These are phyloP conservation scores for Ascochyta lentis DNA, from an alignment of 2,329 filamentous ascomycete species.

Conservation along the genomic window DNA sequence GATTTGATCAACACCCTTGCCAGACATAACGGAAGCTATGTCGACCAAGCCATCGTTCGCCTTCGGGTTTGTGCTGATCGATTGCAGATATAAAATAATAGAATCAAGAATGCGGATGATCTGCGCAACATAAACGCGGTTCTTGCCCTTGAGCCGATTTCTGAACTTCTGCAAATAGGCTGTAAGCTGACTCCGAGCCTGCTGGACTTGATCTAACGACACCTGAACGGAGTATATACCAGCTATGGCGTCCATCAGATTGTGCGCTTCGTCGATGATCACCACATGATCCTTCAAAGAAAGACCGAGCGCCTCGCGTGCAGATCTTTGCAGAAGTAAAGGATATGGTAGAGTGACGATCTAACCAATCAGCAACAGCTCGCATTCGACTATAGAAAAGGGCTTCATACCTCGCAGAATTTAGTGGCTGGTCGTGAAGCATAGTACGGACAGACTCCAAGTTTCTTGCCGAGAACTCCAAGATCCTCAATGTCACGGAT, in stretches of 20 bases:
- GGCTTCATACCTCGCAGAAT: conserved; percentile 67
- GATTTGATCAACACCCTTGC: conserved; percentile 92
- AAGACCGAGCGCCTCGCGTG: conserved; percentile 84
- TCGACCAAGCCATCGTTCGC: conserved; percentile 71
- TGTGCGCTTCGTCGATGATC: conserved; percentile 97
- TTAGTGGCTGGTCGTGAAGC: conserved; percentile 86
- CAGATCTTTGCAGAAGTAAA: conserved; percentile 82
- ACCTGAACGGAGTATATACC: conserved; percentile 84
- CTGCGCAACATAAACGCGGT: conserved; percentile 89
- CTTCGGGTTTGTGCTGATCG: conserved; percentile 50
- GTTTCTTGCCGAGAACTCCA: conserved; percentile 74
- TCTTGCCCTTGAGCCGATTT: conserved; percentile 86
- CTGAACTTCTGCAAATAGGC: conserved; percentile 87
- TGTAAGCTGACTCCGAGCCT: conserved; percentile 76
- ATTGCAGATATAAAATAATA: conserved; percentile 71
- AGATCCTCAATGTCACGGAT: conserved; percentile 95
- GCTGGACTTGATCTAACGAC: conserved; percentile 73
- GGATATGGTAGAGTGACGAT: conserved; percentile 94
- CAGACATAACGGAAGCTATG: conserved; percentile 73
- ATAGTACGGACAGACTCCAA: conserved; percentile 93
- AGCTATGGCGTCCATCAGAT: conserved; percentile 93
- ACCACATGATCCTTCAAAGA: conserved; percentile 87
- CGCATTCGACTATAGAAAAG: background rate
- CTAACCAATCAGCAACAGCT: conserved; percentile 44
- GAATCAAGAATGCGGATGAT: conserved; percentile 84